Conservation (phyloP, 2,329 filamentous ascomycete genomes). For the Cordyceps militaris region DNA sequence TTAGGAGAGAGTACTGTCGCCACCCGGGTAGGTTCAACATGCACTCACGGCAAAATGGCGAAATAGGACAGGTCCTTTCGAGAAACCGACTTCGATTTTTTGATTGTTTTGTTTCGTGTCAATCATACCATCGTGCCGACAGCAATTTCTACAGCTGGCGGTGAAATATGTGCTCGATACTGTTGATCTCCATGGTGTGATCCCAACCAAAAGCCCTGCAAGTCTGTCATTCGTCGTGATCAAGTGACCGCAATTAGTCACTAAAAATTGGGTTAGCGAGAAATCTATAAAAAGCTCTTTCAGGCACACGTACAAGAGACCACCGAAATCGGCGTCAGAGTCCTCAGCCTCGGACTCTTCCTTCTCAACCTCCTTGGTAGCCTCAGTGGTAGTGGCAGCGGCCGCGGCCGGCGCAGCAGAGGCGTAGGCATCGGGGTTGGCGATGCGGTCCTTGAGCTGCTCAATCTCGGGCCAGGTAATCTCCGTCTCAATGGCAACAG, state of each 20-base stretch:
- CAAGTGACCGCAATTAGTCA: constrained; percentile 41
- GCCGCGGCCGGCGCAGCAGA: constrained; percentile 66
- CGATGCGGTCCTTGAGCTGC: constrained; percentile 98
- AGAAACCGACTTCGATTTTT: constrained; percentile 12
- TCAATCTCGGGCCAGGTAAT: constrained; percentile 93
- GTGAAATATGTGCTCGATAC: constrained; percentile 40
- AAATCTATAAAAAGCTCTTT: neutral
- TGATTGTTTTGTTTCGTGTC: constrained; percentile 23
- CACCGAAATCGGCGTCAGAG: constrained; percentile 62
- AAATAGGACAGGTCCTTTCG: neutral
- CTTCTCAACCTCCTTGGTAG: constrained; percentile 57
- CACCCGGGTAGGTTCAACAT: neutral
- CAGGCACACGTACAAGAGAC: constrained; percentile 57
- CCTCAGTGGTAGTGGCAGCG: constrained; percentile 44
- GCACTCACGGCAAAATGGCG: constrained; percentile 9
- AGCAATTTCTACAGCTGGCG: constrained; percentile 34
- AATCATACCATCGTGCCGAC: constrained; percentile 24
- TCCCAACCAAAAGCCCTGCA: constrained; percentile 36
- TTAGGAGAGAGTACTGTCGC: constrained; percentile 16
- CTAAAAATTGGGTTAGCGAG: constrained; percentile 37
- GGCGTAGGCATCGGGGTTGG: constrained; percentile 96
- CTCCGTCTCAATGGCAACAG: constrained; percentile 84
- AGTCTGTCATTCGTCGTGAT: constrained; percentile 33
- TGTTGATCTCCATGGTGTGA: constrained; percentile 36
- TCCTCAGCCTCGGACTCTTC: constrained; percentile 63